These are phyloP conservation scores for Diphasiastrum complanatum DNA, from an alignment of 83 land plant genomes.

Conservation along the genomic window DNA sequence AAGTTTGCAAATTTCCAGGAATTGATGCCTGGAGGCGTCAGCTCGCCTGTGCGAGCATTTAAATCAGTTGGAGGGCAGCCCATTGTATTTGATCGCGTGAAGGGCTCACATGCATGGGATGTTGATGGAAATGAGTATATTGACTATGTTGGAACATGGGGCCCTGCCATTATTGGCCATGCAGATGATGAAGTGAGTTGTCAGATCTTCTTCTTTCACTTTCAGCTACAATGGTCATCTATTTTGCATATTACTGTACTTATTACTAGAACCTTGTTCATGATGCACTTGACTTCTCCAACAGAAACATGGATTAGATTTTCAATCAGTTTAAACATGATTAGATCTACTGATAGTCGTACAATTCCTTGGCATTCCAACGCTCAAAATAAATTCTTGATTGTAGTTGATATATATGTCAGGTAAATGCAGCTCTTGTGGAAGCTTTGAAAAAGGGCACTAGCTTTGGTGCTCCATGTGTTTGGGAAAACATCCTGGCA, in stretches of 20 bases:
- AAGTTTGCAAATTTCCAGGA: slow-evolving; percentile 45
- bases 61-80: slow-evolving; percentile 98
- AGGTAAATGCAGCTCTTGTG: slow-evolving; percentile 86
- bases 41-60: slow-evolving; percentile 97
- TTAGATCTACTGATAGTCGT: neutral
- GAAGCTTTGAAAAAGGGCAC: slow-evolving; percentile 93
- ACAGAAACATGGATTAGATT: no score
- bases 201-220: neutral
- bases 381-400: neutral
- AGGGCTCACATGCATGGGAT: slow-evolving; percentile 83
- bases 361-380: neutral
- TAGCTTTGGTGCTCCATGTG: slow-evolving; percentile 97
- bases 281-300: no score
- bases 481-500: slow-evolving; percentile 71
- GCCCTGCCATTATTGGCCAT: slow-evolving; percentile 96
- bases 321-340: no score
- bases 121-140: slow-evolving; percentile 94
- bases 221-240: neutral
- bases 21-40: slow-evolving; percentile 98
- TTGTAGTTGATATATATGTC: slow-evolving; percentile 9
- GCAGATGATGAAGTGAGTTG: slow-evolving; percentile 76
- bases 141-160: slow-evolving; percentile 98
- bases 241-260: no score
- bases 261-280: no score
- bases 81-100: slow-evolving; percentile 84